Base-by-base conservation (phyloP, 352 stramenopile species). In the Peronospora farinosa region DNA sequence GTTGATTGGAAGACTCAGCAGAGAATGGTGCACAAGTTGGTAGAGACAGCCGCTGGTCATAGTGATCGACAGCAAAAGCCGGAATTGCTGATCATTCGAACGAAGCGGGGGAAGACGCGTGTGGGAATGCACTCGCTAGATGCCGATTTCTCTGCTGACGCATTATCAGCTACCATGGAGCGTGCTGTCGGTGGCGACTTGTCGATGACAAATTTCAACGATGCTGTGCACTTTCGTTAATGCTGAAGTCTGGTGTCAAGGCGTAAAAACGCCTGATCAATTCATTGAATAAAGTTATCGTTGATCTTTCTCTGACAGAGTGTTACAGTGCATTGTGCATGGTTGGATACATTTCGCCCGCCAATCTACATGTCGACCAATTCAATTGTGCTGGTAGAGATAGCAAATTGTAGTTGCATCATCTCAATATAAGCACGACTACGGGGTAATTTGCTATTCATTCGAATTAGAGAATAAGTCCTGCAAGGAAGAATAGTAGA, bases 1-100 rank as follows among this genome's bases (percentile, higher is more conserved):
- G 78, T 92, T 16, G 73, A 89, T 59, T 82, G 65, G 66, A 86
- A 86, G 45, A 73, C 72, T 7, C 74, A 92, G 58, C 40, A 69
- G 35, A 68, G 66, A 35, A 51, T 53, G 2, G 57, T 87, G 9
- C 69, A 68, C 31, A 86, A 85, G 48, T 40, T 90, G 15, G 23
- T 84, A 8, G 67, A 57, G 27, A 47, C 51, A 1, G 51, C 31
- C 1, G 46, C 45, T 28, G 53, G 57, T 10, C 55, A 47, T 37
- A 65, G 43, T 27, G 28, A 67, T 37, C 40, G 41, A 32, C 30
- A 70, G 37, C 51, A 75, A 31, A 50, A 74, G 10, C 71, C 81
- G 3, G 57, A 64, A 7, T 38, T 92, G 59, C 39, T 92, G 17
- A 53, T 92, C 2, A 47, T 92, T 13, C 78, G 78, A 15, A 81